phyloP scores from a whole-genome alignment of 805 yeast species.

The Wickerhamiella hasegawae region DNA sequence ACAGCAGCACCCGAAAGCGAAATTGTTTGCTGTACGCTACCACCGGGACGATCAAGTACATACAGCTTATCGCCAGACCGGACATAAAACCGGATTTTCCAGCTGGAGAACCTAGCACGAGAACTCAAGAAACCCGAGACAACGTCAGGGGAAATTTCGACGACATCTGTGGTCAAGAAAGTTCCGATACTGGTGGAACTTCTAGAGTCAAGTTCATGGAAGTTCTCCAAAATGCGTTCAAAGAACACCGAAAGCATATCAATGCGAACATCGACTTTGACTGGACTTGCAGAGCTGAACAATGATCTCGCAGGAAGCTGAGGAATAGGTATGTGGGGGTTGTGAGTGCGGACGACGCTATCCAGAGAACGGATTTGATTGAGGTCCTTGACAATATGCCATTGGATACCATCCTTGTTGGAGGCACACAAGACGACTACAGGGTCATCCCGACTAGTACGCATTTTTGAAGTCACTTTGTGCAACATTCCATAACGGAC shows the following conservation, averaged over 20 bases:
- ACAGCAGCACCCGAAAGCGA: constrained; percentile 1
- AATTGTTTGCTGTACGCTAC: background rate
- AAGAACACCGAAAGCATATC: constrained; percentile 36
- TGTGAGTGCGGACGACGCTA: constrained; percentile 33
- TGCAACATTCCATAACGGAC: constrained; percentile 2
- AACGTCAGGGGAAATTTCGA: background rate
- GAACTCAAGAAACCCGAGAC: constrained; percentile 3
- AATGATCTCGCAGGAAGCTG: constrained; percentile 45
- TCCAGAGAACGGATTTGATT: constrained; percentile 49
- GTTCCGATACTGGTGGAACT: constrained; percentile 2
- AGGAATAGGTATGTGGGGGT: constrained; percentile 32
- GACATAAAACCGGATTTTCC: constrained; percentile 4
- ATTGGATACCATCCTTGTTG: constrained; percentile 53
- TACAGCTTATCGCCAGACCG: constrained; percentile 4
- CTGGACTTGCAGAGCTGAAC: constrained; percentile 46
- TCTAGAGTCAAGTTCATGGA: constrained; percentile 1
- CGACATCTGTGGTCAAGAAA: constrained; percentile 3
- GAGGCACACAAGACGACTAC: constrained; percentile 43
- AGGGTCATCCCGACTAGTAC: constrained; percentile 33
- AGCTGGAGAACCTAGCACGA: constrained; percentile 3
- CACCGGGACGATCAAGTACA: constrained; percentile 4
- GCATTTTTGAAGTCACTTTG: constrained; percentile 2
- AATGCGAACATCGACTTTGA: constrained; percentile 47
- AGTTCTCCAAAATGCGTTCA: constrained; percentile 1
- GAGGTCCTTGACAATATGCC: constrained; percentile 54